Evolutionary conservation across 495 filamentous ascomycete species (phyloP).

Genomic region (Penicillium ucsense): DNA sequence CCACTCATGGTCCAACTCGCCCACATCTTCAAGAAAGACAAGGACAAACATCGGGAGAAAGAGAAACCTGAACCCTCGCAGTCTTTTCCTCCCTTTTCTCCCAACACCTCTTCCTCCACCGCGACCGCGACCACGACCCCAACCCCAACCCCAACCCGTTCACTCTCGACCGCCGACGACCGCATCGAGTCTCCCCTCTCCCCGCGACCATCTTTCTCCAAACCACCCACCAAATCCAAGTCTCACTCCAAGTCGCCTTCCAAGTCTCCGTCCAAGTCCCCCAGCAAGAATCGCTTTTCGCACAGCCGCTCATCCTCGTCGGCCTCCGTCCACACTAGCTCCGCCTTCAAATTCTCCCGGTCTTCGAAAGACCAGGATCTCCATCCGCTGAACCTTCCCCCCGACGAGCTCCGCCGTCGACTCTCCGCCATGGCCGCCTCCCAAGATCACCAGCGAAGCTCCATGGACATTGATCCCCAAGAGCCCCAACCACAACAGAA

Average conservation of each 20-base stretch:
- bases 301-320: slow-evolving; percentile 29
- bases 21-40: slow-evolving; percentile 32
- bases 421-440: slow-evolving; percentile 61
- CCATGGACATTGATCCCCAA: slow-evolving; percentile 70
- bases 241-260: slow-evolving; percentile 16
- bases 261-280: slow-evolving; percentile 21
- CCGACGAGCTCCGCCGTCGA: slow-evolving; percentile 67
- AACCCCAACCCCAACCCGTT: too few species aligned
- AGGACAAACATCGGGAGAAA: slow-evolving; percentile 15
- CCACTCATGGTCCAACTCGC: slow-evolving; percentile 26
- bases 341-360: slow-evolving; percentile 18
- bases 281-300: slow-evolving; percentile 19
- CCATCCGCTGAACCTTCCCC: slow-evolving; percentile 80
- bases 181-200: slow-evolving; percentile 9
- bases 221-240: slow-evolving; percentile 13
- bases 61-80: not conserved
- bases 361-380: slow-evolving; percentile 55
- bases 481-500: slow-evolving; percentile 47
- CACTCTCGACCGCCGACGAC: not conserved
- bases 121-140: too few species aligned
- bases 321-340: slow-evolving; percentile 14
- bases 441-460: slow-evolving; percentile 45
- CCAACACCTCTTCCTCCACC: not conserved
- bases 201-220: slow-evolving; percentile 15
- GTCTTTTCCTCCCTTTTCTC: not conserved